Conservation (phyloP, 2,329 filamentous ascomycete genomes). For the Cytospora piceicola region DNA sequence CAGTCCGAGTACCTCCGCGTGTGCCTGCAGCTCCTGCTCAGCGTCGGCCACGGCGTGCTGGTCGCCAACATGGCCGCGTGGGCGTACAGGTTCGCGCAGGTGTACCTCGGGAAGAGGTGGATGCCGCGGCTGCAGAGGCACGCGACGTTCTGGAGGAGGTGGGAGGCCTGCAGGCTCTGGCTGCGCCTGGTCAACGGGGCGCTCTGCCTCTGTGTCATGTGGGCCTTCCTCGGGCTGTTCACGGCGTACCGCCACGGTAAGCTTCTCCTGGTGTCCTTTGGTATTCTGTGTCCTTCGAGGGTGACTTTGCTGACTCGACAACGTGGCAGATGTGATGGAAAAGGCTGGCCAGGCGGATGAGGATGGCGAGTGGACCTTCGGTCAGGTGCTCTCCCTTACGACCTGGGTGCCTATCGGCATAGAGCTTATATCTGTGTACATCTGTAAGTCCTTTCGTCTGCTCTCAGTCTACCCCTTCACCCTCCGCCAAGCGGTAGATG, state of each 20-base stretch:
- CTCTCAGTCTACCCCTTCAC: neutral
- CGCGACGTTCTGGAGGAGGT: conserved; percentile 6
- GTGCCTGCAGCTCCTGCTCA: conserved; percentile 15
- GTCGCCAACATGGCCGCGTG: conserved; percentile 30
- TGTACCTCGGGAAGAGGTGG: neutral
- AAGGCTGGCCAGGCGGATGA: conserved; percentile 33
- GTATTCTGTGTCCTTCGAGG: neutral
- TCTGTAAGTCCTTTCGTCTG: conserved; percentile 33
- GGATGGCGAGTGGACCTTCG: conserved; percentile 39
- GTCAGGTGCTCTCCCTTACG: conserved; percentile 39
- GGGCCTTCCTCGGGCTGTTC: conserved; percentile 38
- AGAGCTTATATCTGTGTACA: conserved; percentile 36
- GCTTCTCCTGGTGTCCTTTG: neutral
- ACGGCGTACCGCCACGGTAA: conserved; percentile 33
- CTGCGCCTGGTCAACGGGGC: conserved; percentile 30
- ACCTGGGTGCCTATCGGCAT: conserved; percentile 39
- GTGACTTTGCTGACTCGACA: neutral
- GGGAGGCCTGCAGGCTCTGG: conserved; percentile 19
- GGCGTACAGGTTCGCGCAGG: conserved; percentile 28
- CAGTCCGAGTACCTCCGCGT: conserved; percentile 22
- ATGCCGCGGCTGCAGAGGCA: neutral
- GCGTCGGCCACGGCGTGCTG: conserved; percentile 27
- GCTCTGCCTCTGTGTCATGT: conserved; percentile 35
- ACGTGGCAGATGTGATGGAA: conserved; percentile 26
- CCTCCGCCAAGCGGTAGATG: neutral